Evolutionary conservation across 768 basidiomycete species (phyloP).

Genomic region (Boletus barrowsii): DNA sequence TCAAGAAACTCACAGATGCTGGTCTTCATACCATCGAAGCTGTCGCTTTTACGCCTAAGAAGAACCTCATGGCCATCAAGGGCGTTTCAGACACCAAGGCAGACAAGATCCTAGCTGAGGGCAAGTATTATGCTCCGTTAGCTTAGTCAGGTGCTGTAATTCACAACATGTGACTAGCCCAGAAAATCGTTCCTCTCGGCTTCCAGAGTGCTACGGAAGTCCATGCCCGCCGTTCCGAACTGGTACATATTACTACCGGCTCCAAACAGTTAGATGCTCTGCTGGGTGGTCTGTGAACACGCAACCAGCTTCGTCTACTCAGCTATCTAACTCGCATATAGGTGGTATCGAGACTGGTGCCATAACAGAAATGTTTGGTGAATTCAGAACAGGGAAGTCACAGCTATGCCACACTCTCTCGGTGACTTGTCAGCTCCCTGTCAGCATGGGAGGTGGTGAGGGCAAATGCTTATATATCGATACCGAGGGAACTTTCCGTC

Average conservation of each 20-base stretch:
- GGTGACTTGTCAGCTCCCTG: conserved; percentile 95
- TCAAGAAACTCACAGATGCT: conserved; percentile 91
- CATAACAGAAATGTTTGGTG: conserved; percentile 97
- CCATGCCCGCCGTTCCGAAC: conserved; percentile 89
- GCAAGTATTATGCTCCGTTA: conserved; percentile 39
- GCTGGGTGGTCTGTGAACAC: conserved; percentile 66
- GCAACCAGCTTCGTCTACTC: background rate
- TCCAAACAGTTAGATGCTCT: conserved; percentile 95
- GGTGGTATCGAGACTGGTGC: conserved; percentile 98
- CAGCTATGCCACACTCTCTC: conserved; percentile 98
- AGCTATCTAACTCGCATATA: conserved; percentile 30
- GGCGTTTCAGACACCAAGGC: conserved; percentile 97
- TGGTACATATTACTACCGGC: conserved; percentile 95
- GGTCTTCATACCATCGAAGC: conserved; percentile 93
- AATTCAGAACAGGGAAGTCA: conserved; percentile 97
- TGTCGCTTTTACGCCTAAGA: conserved; percentile 96
- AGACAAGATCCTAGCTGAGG: conserved; percentile 92
- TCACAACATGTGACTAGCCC: conserved; percentile 48
- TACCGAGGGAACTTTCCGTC: conserved; percentile 98
- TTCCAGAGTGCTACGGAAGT: conserved; percentile 99
- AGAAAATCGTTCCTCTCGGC: conserved; percentile 94
- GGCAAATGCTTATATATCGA: conserved; percentile 99
- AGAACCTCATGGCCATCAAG: conserved; percentile 84
- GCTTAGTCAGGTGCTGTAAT: background rate
- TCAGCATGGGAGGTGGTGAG: conserved; percentile 97